Base-by-base conservation (phyloP, 2,329 filamentous ascomycete species). In the Exophiala xenobiotica region DNA sequence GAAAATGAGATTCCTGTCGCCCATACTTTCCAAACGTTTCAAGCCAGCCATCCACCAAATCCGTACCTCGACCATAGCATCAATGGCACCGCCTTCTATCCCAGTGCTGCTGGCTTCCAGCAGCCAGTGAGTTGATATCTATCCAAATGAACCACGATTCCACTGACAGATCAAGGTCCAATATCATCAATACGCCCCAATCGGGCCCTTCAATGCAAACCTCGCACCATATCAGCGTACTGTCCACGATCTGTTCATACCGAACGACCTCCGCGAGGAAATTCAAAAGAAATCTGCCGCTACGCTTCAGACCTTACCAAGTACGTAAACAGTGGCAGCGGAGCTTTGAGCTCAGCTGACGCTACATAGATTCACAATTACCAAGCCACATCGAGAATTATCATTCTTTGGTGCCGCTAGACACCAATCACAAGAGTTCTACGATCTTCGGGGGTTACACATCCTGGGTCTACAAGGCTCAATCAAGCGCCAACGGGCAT, bases 391-490 rank as follows among this genome's bases (percentile, higher is more conserved):
- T 97, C 47, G 90, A 95, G 64, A 86, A 90, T 63, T 97, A 93
- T 66, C 91, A 97, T 69, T 95, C 90, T 3, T 78, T 99, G 8
- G 90, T 96, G 6, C 89, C 92, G 3, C 75, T 99, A 37, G 91
- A 97, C 68, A 88, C 85, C 6, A 83, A 89, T 54, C 82, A 90
- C 59, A 91, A 90, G 67, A 90, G 86, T 60, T 81, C 85, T 3
- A 79, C 82, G 9, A 82, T 87, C 12, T 96, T 96, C 69, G 61
- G 60, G 22, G 90, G 90, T 22, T 95, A 90, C 64, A 83, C 86
- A 4, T 96, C 87, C 62, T 97, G 91, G 90, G 82, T 96, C 0
- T 99, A 96, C 74, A 97, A 97, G 73, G 92, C 91, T 6, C 85
- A 86, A 19, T 95, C 90, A 5, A 86, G 81, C 68, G 93, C 93